Percentiles rank a stretch among this genome's conserved stretches.
These are phyloP conservation scores for Stellera chamaejasme DNA, from an alignment of 345 rosid genomes.

Conservation along the genomic window DNA sequence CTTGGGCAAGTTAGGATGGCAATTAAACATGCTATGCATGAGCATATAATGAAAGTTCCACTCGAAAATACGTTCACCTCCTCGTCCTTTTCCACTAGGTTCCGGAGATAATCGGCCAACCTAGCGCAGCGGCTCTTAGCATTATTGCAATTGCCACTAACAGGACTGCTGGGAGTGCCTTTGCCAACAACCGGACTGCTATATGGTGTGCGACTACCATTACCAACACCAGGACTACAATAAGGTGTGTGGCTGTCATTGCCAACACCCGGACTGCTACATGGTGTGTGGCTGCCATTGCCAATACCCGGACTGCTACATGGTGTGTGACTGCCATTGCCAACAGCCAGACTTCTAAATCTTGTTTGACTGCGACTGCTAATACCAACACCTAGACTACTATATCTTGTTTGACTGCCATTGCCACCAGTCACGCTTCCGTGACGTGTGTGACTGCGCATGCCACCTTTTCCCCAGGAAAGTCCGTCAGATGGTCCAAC, in stretches of 20 bases:
- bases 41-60: slow-evolving; percentile 2
- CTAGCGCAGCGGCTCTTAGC: slow-evolving; percentile 27
- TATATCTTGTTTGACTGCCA: slow-evolving; percentile 7
- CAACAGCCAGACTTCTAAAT: no score
- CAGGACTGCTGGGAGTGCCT: slow-evolving; percentile 31
- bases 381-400: no score
- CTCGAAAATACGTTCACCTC: slow-evolving; percentile 26
- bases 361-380: no score
- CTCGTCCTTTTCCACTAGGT: slow-evolving; percentile 27
- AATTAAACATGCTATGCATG: neutral
- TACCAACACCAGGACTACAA: neutral
- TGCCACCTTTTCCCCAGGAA: slow-evolving; percentile 47
- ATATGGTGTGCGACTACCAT: no score
- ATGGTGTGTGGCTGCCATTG: slow-evolving; percentile 29
- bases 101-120: slow-evolving; percentile 29
- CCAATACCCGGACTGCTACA: no score
- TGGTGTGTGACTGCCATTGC: no score
- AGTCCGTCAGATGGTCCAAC: slow-evolving; percentile 35
- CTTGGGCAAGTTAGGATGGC: slow-evolving; percentile 1
- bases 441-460: slow-evolving; percentile 39
- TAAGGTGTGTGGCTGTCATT: slow-evolving; percentile 31
- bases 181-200: no score
- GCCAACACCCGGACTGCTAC: slow-evolving; percentile 24
- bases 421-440: slow-evolving; percentile 30
- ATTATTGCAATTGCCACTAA: slow-evolving; percentile 16